Evolutionary conservation across 139 green algal genomes (phyloP).

Genomic region (Chlamydomonas asymmetrica): DNA sequence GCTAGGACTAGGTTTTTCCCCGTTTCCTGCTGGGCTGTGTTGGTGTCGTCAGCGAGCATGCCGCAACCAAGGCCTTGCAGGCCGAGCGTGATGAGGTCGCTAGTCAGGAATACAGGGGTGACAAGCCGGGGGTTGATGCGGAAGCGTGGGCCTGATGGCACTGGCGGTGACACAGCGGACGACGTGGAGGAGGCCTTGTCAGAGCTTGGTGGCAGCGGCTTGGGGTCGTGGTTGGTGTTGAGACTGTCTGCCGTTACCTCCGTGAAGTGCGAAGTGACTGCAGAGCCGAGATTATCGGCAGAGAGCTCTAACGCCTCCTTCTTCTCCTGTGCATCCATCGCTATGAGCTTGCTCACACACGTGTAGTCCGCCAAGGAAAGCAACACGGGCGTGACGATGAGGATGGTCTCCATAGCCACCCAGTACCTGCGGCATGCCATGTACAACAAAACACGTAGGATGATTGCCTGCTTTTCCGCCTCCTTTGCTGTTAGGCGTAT

Average conservation of each 20-base stretch:
- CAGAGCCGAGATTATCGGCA: no score
- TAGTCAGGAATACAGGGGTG: constrained; percentile 7
- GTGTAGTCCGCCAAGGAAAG: constrained; percentile 38
- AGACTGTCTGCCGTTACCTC: no score
- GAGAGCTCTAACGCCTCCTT: no score
- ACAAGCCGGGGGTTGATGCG: constrained; percentile 6
- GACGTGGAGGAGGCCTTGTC: no score
- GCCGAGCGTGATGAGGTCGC: constrained; percentile 19
- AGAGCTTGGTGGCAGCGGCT: no score
- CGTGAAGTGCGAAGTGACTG: no score
- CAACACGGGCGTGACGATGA: constrained; percentile 39
- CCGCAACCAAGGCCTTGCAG: constrained; percentile 11
- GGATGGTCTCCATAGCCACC: constrained; percentile 21
- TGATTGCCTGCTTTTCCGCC: not conserved
- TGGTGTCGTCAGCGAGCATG: not conserved
- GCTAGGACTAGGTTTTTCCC: constrained; percentile 2
- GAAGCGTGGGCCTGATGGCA: no score
- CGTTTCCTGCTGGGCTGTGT: not conserved
- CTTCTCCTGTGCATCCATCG: not conserved
- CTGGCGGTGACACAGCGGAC: no score
- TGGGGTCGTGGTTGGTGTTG: no score
- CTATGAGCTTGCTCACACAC: constrained; percentile 22
- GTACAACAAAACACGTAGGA: not conserved
- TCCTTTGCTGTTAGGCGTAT: no score
- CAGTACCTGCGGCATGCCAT: no score